phyloP scores from a whole-genome alignment of 1,284 basidiomycete genomes.

The Flammula alnicola region DNA sequence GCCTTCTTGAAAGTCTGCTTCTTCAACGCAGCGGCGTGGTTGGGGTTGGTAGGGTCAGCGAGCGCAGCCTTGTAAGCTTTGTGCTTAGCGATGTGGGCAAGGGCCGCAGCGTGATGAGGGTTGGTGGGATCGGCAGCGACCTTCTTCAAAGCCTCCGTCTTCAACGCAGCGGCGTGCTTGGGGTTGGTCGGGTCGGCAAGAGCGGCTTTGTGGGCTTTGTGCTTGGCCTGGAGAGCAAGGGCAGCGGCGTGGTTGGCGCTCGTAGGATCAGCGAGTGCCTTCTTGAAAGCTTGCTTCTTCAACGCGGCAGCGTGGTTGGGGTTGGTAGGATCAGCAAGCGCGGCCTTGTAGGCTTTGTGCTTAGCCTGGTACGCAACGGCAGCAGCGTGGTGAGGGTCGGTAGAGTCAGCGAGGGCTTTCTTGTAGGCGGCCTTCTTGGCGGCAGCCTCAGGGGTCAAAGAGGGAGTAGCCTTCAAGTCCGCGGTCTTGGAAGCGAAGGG shows the following conservation, averaged over 20 bases:
- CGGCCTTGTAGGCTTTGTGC: conserved; percentile 1
- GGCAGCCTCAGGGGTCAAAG: conserved; percentile 3
- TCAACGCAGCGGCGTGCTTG: conserved; percentile 4
- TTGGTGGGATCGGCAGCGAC: conserved; percentile 13
- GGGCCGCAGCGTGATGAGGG: conserved; percentile 15
- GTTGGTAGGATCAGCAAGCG: background rate
- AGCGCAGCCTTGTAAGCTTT: background rate
- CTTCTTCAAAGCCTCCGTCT: background rate
- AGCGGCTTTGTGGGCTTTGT: conserved; percentile 15
- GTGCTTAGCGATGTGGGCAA: background rate
- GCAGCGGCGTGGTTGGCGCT: conserved; percentile 19
- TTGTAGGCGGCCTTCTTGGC: conserved; percentile 10
- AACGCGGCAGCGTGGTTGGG: too few relatives aligned
- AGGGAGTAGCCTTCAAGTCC: background rate
- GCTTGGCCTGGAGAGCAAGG: conserved; percentile 4
- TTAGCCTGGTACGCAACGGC: conserved; percentile 9
- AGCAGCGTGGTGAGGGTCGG: conserved; percentile 13
- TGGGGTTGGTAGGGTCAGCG: too few relatives aligned
- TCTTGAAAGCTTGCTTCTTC: conserved; percentile 8
- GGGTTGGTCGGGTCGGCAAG: conserved; percentile 4
- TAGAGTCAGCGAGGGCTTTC: conserved; percentile 7
- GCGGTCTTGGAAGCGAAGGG: background rate
- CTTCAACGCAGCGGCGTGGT: conserved; percentile 8
- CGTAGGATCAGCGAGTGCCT: conserved; percentile 18
- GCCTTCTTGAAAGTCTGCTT: conserved; percentile 4